Percentiles rank a stretch among this genome's conserved stretches.
Evolutionary conservation across 1,139 yeast genomes (phyloP).

Genomic region (Saccharomycopsis phalli): DNA sequence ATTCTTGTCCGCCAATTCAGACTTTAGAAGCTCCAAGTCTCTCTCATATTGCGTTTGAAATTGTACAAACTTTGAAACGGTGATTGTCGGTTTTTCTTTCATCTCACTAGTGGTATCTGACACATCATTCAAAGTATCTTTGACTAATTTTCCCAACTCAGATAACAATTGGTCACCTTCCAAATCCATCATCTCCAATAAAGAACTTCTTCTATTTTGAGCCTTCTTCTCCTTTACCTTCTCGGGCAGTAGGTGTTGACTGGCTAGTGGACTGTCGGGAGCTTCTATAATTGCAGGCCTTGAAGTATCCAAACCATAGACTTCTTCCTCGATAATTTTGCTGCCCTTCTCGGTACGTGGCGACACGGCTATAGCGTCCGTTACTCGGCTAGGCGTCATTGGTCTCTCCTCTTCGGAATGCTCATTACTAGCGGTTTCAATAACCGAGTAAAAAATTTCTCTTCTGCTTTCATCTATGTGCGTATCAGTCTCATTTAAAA

Average conservation of each 20-base stretch:
- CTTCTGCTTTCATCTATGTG: constrained; percentile 7
- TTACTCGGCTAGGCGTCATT: constrained; percentile 35
- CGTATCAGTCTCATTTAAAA: no score
- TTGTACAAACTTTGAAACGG: constrained; percentile 36
- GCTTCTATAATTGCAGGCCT: constrained; percentile 24
- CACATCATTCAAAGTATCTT: constrained; percentile 13
- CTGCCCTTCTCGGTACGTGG: constrained; percentile 34
- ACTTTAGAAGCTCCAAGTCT: constrained; percentile 45
- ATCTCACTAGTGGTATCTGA: constrained; percentile 20
- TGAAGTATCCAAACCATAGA: constrained; percentile 23
- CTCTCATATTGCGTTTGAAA: constrained; percentile 48
- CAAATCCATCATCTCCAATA: constrained; percentile 21
- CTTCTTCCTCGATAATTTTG: constrained; percentile 26
- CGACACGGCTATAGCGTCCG: constrained; percentile 37
- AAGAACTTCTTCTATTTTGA: constrained; percentile 3
- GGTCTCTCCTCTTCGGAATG: constrained; percentile 4
- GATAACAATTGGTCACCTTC: constrained; percentile 10
- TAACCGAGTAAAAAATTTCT: constrained; percentile 11
- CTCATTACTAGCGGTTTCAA: constrained; percentile 2
- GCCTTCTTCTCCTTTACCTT: constrained; percentile 14
- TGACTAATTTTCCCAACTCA: constrained; percentile 10
- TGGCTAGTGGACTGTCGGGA: constrained; percentile 23
- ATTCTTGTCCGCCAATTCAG: constrained; percentile 43
- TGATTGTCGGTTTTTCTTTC: constrained; percentile 25
- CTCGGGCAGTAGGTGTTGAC: constrained; percentile 12